Evolutionary conservation across 768 basidiomycete genomes (phyloP).

Genomic region (Porphyrellus cyaneotinctus): DNA sequence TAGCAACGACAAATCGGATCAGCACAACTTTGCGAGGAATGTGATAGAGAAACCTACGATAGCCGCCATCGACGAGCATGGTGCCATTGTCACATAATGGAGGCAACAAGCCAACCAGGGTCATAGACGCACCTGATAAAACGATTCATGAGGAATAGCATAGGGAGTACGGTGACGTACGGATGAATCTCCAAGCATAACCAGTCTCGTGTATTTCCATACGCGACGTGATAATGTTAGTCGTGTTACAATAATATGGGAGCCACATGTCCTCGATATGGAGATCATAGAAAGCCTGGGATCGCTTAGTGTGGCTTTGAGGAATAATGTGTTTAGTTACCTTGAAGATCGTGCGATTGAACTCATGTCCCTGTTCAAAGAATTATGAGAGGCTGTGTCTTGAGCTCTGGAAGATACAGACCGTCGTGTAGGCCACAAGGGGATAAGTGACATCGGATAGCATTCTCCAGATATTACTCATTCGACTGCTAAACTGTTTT

Average conservation of each 20-base stretch:
- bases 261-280: constrained; percentile 99
- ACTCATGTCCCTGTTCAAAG: constrained; percentile 76
- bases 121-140: constrained; percentile 87
- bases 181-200: constrained; percentile 96
- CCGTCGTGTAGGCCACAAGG: constrained; percentile 72
- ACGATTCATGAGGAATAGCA: constrained; percentile 3
- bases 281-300: constrained; percentile 83
- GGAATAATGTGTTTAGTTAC: constrained; percentile 30
- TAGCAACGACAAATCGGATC: constrained; percentile 26
- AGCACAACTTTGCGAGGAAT: constrained; percentile 4
- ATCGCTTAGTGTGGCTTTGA: constrained; percentile 5
- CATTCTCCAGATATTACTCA: constrained; percentile 93
- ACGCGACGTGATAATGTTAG: constrained; percentile 90
- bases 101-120: constrained; percentile 89
- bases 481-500: constrained; percentile 87
- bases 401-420: constrained; percentile 26
- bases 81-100: constrained; percentile 93
- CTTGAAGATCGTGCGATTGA: constrained; percentile 94
- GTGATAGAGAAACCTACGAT: constrained; percentile 50
- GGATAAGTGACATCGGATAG: constrained; percentile 88
- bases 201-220: constrained; percentile 99
- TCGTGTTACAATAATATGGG: constrained; percentile 96
- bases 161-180: constrained; percentile 38
- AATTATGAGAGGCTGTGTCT: neutral
- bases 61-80: constrained; percentile 87